Percentiles rank a stretch among this genome's conserved stretches.
phyloP scores from a whole-genome alignment of 495 filamentous ascomycete genomes.

The Talaromyces ruber region DNA sequence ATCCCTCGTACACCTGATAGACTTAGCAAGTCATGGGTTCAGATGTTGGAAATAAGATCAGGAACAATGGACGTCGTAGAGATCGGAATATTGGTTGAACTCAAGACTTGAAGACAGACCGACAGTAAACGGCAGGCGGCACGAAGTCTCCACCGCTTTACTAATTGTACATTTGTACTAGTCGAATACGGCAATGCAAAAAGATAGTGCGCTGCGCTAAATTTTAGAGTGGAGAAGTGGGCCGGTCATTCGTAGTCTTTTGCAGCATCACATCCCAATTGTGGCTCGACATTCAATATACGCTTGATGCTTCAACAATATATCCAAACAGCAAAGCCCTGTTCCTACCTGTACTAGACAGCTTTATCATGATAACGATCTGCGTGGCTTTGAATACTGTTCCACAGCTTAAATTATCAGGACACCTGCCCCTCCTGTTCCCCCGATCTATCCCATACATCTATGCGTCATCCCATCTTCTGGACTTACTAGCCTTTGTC shows the following conservation, averaged over 20 bases:
- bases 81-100: not conserved
- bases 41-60: not conserved
- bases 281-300: not conserved
- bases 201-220: not conserved
- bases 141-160: not conserved
- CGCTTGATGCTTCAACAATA: not conserved
- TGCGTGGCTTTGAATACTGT: not conserved
- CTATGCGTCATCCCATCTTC: not conserved
- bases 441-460: not conserved
- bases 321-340: not conserved
- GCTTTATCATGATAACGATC: not conserved
- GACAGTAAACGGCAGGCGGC: not conserved
- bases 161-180: not conserved
- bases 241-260: not conserved
- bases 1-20: not conserved
- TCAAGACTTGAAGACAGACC: not conserved
- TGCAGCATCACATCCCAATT: too few species aligned
- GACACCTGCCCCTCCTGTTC: not conserved
- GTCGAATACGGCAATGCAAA: not conserved
- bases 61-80: not conserved
- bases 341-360: not conserved
- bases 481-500: not conserved
- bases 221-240: not conserved
- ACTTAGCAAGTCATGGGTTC: not conserved
- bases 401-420: not conserved